A percentile compares a stretch with the other conserved stretches of the same genome.
Evolutionary conservation across 78 protist genomes (phyloP).

Genomic region (Planoprotostelium fungivorum): DNA sequence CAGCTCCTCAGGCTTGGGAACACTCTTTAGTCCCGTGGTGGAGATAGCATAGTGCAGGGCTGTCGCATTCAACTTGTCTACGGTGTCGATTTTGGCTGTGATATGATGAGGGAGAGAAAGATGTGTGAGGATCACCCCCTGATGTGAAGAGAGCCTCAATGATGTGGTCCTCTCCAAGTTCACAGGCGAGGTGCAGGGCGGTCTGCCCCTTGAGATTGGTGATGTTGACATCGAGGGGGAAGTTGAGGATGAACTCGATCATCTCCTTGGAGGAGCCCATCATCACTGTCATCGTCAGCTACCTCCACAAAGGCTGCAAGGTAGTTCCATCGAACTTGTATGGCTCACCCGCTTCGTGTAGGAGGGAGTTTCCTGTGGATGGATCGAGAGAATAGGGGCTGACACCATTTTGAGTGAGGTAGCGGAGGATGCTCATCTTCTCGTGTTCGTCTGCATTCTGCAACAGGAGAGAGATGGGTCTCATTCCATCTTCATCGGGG

Average conservation of each 20-base stretch:
- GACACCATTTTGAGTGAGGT: neutral
- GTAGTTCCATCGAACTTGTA: too few species aligned
- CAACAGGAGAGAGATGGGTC: neutral
- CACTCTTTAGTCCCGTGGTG: neutral
- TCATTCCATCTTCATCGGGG: neutral
- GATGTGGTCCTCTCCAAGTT: neutral
- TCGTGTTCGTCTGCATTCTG: neutral
- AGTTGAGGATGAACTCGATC: neutral
- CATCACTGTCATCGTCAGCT: neutral
- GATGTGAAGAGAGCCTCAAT: neutral
- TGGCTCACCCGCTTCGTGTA: neutral
- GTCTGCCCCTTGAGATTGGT: neutral
- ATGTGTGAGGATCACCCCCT: neutral
- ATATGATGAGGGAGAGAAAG: neutral
- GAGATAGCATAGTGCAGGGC: neutral
- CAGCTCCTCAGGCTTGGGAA: neutral
- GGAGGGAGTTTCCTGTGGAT: neutral
- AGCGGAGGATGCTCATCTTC: neutral
- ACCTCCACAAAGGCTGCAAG: neutral
- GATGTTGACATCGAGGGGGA: neutral
- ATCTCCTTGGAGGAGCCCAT: neutral
- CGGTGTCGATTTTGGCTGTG: neutral
- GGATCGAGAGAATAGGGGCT: neutral
- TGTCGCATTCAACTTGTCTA: neutral
- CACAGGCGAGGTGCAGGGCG: neutral